Evolutionary conservation across 495 filamentous ascomycete genomes (phyloP).

Genomic region (Polyplosphaeria fusca): DNA sequence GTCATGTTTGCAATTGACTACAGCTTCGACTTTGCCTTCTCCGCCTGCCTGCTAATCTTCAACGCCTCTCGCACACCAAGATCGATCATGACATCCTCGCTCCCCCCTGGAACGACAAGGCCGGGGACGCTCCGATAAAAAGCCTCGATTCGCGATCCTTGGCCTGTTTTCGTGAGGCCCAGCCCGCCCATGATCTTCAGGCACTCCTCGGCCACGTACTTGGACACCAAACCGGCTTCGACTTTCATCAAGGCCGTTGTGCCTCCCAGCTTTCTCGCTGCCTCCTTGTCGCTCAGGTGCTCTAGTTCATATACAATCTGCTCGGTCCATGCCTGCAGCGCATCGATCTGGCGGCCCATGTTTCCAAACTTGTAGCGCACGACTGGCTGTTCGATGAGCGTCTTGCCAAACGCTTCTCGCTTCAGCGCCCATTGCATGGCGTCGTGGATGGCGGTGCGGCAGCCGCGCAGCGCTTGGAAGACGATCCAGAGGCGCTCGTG

Average conservation of each 20-base stretch:
- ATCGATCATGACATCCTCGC: conserved; percentile 30
- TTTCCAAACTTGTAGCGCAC: conserved; percentile 32
- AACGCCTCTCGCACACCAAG: conserved; percentile 30
- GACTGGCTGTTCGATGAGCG: conserved; percentile 33
- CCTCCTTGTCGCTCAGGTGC: conserved; percentile 29
- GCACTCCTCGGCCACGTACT: conserved; percentile 31
- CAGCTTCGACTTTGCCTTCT: conserved; percentile 18
- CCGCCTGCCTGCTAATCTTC: conserved; percentile 16
- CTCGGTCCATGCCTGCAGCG: conserved; percentile 34
- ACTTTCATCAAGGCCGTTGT: conserved; percentile 28
- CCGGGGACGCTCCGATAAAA: conserved; percentile 22
- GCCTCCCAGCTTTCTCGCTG: conserved; percentile 19
- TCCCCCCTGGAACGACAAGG: conserved; percentile 25
- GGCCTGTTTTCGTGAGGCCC: conserved; percentile 20
- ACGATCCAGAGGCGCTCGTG: conserved; percentile 34
- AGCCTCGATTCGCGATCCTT: conserved; percentile 23
- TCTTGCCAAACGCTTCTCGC: conserved; percentile 32
- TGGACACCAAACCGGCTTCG: conserved; percentile 21
- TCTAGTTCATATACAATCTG: conserved; percentile 33
- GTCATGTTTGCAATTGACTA: too few relatives aligned
- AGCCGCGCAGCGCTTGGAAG: conserved; percentile 26
- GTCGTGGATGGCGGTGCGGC: conserved; percentile 24
- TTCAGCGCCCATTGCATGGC: conserved; percentile 31
- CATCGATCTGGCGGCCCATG: conserved; percentile 29
- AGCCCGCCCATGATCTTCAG: conserved; percentile 32